phyloP scores from a whole-genome alignment of 2,329 filamentous ascomycete species.

The Aspergillus novofumigatus region DNA sequence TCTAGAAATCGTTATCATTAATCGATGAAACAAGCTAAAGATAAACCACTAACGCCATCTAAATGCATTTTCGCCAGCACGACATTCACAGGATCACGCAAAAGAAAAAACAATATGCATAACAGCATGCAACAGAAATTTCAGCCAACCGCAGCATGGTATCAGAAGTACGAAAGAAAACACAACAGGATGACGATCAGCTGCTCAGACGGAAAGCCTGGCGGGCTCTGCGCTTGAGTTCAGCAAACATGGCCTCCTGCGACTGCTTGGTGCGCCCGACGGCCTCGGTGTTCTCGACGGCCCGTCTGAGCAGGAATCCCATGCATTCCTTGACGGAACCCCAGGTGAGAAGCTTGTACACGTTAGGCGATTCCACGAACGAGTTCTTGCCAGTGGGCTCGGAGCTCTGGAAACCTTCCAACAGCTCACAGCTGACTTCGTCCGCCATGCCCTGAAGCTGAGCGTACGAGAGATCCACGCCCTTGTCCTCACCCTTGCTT shows the following conservation, averaged over 20 bases:
- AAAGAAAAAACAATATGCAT: constrained; percentile 1
- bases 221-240: constrained; percentile 31
- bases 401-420: constrained; percentile 40
- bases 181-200: constrained; percentile 6
- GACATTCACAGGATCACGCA: constrained; percentile 3
- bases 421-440: constrained; percentile 66
- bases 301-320: constrained; percentile 59
- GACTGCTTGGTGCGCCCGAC: constrained; percentile 49
- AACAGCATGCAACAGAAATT: constrained; percentile 2
- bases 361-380: constrained; percentile 40
- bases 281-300: constrained; percentile 69
- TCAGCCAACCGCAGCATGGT: not conserved
- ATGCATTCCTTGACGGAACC: constrained; percentile 58
- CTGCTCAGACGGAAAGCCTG: constrained; percentile 19
- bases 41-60: constrained; percentile 20
- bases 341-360: constrained; percentile 59
- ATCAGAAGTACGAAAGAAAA: constrained; percentile 1
- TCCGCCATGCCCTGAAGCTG: constrained; percentile 96
- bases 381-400: constrained; percentile 18
- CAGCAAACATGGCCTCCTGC: constrained; percentile 33
- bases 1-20: constrained; percentile 19
- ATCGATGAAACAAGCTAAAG: constrained; percentile 7
- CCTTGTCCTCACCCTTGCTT: constrained; percentile 37
- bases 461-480: constrained; percentile 57
- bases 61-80: constrained; percentile 22